Percentiles rank a stretch among this genome's conserved stretches.
Evolutionary conservation across 345 rosid species (phyloP).

Genomic region (Punica granatum): DNA sequence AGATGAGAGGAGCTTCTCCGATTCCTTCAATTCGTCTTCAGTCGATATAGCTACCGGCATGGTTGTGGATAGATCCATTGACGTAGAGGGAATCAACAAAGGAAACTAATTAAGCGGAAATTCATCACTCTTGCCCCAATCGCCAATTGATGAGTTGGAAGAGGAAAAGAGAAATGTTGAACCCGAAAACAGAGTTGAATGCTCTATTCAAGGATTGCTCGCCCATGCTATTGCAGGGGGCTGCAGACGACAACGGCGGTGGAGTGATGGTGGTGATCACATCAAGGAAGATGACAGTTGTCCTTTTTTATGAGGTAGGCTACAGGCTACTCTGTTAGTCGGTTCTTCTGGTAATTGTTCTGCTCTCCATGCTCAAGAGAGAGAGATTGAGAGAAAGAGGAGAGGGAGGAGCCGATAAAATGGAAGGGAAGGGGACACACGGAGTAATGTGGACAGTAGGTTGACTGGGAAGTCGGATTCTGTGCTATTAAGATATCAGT

Average conservation of each 20-base stretch:
- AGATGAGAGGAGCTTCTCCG: too few species aligned
- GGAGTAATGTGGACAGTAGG: neutral
- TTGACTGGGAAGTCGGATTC: neutral
- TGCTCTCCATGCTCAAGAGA: neutral
- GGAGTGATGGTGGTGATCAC: constrained; percentile 32
- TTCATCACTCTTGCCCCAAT: too few species aligned
- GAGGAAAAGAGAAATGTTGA: constrained; percentile 53
- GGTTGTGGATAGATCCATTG: too few species aligned
- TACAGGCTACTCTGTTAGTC: neutral
- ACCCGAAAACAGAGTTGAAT: constrained; percentile 55
- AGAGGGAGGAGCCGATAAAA: neutral
- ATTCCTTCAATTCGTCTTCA: too few species aligned
- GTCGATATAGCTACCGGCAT: too few species aligned
- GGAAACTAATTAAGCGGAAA: too few species aligned
- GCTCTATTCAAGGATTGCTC: constrained; percentile 37
- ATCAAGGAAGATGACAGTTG: constrained; percentile 21
- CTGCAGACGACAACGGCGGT: constrained; percentile 15
- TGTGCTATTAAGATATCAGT: too few species aligned
- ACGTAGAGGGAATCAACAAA: too few species aligned
- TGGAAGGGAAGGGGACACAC: neutral
- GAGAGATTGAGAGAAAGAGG: neutral
- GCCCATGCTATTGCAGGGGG: constrained; percentile 33
- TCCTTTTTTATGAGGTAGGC: neutral
- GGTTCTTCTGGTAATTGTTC: neutral
- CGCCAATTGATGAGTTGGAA: neutral